Evolutionary conservation across 768 basidiomycete genomes (phyloP), one percentile per base, ranked within the genome.

Genomic region (Trametes punicea): DNA sequence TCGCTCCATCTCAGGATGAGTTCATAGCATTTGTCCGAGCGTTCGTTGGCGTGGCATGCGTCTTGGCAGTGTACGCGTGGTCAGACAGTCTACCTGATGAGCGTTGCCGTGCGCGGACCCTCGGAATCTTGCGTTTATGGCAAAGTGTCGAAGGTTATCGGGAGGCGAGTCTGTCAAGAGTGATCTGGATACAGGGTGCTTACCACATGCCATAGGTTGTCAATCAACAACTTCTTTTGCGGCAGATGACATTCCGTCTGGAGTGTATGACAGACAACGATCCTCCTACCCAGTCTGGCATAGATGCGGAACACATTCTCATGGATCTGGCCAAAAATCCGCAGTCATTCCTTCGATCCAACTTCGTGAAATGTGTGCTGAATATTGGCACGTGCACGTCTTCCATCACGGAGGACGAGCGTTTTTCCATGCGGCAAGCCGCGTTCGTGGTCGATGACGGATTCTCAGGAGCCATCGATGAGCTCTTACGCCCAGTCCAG

Each of bases 51-150:
- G 76, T 90, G 7, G 76, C 83, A 2, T 75, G 77, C 47, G 81
- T 89, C 13, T 70, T 92, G 13, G 83, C 83, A 2, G 85, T 87
- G 30, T 85, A 85, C 64, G 85, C 87, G 3, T 93, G 88, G 86
- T 81, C 89, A 11, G 90, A 91, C 62, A 88, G 87, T 66, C 72
- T 88, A 18, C 85, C 84, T 0, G 80, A 84, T 51, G 78, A 81
- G 54, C 70, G 70, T 11, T 87, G 85, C 64, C 78, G 86, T 10
- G 84, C 88, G 62, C 78, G 84, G 44, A 75, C 81, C 1, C 70
- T 91, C 7, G 81, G 79, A 6, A 75, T 90, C 15, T 56, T 91
- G 49, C 77, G 79, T 5, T 54, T 87, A 21, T 88, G 85, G 86
- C 85, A 88, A 70, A 72, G 71, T 25, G 71, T 82, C 23, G 81